Conservation (phyloP, 2,329 filamentous ascomycete genomes). For the Botrytis tulipae region DNA sequence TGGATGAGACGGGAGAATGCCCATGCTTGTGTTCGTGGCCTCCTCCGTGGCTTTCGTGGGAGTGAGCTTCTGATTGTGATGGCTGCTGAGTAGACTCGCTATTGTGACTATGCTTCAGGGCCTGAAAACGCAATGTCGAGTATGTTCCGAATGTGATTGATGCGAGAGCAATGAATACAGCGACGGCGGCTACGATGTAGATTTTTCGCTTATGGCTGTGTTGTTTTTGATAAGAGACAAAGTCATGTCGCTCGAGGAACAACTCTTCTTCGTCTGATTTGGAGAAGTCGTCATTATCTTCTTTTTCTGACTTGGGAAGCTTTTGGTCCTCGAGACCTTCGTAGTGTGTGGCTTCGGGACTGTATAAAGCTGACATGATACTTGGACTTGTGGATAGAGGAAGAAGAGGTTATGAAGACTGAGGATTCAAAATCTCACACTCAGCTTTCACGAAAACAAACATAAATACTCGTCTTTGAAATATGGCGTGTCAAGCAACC, state of each 20-base stretch:
- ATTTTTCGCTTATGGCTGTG: background rate
- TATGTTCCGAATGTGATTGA: background rate
- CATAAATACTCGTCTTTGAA: background rate
- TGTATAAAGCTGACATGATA: background rate
- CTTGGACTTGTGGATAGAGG: too few relatives aligned
- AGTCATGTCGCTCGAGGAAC: background rate
- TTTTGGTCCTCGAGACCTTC: background rate
- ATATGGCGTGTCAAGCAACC: background rate
- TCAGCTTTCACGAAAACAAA: background rate
- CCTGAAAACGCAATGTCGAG: background rate
- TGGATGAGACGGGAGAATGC: background rate
- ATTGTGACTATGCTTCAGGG: background rate
- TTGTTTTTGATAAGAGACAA: background rate
- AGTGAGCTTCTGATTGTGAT: background rate
- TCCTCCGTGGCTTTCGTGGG: background rate
- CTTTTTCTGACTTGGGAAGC: background rate
- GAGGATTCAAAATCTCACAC: background rate
- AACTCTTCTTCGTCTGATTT: background rate
- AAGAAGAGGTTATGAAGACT: background rate
- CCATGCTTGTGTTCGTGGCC: background rate
- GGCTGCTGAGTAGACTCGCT: background rate
- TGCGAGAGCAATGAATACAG: background rate
- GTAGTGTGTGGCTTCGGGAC: background rate
- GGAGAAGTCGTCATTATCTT: background rate
- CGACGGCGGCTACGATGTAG: background rate